phyloP scores from a whole-genome alignment of 2,329 filamentous ascomycete species.

The Metarhizium rileyi region DNA sequence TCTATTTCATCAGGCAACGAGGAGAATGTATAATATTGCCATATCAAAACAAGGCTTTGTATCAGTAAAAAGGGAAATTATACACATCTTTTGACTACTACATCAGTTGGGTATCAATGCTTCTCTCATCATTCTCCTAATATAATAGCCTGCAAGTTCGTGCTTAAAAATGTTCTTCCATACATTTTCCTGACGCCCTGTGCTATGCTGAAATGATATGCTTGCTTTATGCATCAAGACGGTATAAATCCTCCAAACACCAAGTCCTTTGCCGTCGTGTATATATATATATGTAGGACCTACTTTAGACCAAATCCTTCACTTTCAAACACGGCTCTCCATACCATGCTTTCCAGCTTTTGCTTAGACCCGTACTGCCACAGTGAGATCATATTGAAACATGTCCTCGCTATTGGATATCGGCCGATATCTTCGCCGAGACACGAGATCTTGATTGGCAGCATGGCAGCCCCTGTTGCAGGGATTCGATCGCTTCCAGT shows the following conservation, averaged over 20 bases:
- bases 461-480: slow-evolving; percentile 71
- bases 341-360: slow-evolving; percentile 62
- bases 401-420: slow-evolving; percentile 80
- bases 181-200: neutral
- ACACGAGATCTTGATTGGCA: slow-evolving; percentile 67
- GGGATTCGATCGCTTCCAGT: slow-evolving; percentile 87
- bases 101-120: neutral
- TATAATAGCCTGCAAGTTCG: neutral
- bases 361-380: slow-evolving; percentile 60
- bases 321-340: slow-evolving; percentile 80
- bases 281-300: neutral
- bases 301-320: slow-evolving; percentile 86
- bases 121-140: neutral
- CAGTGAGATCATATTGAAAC: slow-evolving; percentile 77
- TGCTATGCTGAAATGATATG: neutral
- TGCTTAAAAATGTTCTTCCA: neutral
- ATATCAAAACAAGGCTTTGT: slow-evolving; percentile 15
- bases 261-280: neutral
- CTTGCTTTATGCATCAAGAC: neutral
- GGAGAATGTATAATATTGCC: slow-evolving; percentile 2
- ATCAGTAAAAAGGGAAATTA: slow-evolving; percentile 10
- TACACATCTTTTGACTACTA: neutral
- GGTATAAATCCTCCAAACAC: neutral
- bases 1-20: no score
- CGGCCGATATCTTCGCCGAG: slow-evolving; percentile 64